Percentiles rank a stretch among this genome's conserved stretches.
These are phyloP conservation scores for Chlamydomonas sp. DNA, from an alignment of 139 green algal species.

Conservation along the genomic window DNA sequence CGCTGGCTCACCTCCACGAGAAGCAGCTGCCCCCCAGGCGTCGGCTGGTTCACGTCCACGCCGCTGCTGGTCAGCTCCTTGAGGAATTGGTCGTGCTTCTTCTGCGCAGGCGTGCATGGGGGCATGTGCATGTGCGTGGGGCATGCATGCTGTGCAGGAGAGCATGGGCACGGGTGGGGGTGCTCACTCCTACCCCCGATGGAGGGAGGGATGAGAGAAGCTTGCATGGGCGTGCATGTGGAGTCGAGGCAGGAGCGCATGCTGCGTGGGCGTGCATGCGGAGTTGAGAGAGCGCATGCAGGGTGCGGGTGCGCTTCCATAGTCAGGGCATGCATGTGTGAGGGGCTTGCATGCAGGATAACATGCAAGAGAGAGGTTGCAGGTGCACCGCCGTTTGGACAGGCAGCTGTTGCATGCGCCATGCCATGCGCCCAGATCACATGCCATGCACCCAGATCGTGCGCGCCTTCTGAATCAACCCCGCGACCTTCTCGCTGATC, in stretches of 20 bases:
- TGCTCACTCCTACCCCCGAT: background rate
- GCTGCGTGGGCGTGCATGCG: background rate
- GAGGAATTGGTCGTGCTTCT: background rate
- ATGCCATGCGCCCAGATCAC: too few relatives aligned
- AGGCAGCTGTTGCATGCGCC: too few relatives aligned
- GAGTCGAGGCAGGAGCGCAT: background rate
- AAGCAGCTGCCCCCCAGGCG: background rate
- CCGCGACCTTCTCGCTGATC: constrained; percentile 1
- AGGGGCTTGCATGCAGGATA: too few relatives aligned
- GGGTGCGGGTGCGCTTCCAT: too few relatives aligned
- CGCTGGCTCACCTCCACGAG: too few relatives aligned
- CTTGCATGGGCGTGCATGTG: background rate
- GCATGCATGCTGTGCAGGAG: too few relatives aligned
- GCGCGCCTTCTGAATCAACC: constrained; percentile 6
- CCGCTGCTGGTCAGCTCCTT: background rate
- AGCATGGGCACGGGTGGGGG: too few relatives aligned
- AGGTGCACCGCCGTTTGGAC: too few relatives aligned
- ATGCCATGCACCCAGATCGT: too few relatives aligned
- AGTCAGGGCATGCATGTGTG: too few relatives aligned
- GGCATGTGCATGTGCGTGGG: too few relatives aligned
- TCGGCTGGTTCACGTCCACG: constrained; percentile 14
- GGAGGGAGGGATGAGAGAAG: background rate
- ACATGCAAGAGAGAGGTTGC: too few relatives aligned
- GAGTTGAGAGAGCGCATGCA: background rate
- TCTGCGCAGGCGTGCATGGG: background rate